Evolutionary conservation across 2,329 filamentous ascomycete genomes (phyloP).

Genomic region (Scleromitrula shiraiana): DNA sequence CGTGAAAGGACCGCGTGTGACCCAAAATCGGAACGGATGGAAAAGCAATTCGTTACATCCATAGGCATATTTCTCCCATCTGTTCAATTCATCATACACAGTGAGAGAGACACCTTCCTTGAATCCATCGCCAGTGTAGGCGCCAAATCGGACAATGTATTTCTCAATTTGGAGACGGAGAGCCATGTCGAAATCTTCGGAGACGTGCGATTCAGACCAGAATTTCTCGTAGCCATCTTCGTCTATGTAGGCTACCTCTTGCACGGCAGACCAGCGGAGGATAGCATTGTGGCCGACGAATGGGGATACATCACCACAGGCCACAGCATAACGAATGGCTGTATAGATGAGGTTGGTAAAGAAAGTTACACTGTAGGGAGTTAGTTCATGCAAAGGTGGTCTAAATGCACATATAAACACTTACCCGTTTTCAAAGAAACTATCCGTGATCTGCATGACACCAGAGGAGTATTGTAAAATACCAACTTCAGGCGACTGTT

Average conservation of each 20-base stretch:
- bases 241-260: constrained; percentile 45
- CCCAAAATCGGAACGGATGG: constrained; percentile 56
- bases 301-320: constrained; percentile 58
- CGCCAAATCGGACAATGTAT: constrained; percentile 59
- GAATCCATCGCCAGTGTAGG: constrained; percentile 62
- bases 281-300: constrained; percentile 75
- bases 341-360: constrained; percentile 74
- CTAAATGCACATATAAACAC: too few relatives aligned
- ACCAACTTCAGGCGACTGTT: constrained; percentile 59
- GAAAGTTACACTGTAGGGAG: constrained; percentile 52
- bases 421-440: constrained; percentile 67
- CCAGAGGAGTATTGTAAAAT: constrained; percentile 66
- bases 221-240: constrained; percentile 50
- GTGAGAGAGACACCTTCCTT: constrained; percentile 66
- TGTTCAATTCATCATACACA: constrained; percentile 62
- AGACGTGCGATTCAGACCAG: constrained; percentile 70
- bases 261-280: constrained; percentile 58
- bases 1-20: constrained; percentile 54
- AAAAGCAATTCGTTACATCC: constrained; percentile 65
- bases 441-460: constrained; percentile 67
- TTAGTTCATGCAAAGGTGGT: too few relatives aligned
- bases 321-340: constrained; percentile 61
- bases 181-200: constrained; percentile 70
- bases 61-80: constrained; percentile 68
- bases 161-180: constrained; percentile 63